Percentiles rank a stretch among this genome's conserved stretches.
These are phyloP conservation scores for Tulasnella sp. DNA, from an alignment of 768 basidiomycete genomes.

Conservation along the genomic window DNA sequence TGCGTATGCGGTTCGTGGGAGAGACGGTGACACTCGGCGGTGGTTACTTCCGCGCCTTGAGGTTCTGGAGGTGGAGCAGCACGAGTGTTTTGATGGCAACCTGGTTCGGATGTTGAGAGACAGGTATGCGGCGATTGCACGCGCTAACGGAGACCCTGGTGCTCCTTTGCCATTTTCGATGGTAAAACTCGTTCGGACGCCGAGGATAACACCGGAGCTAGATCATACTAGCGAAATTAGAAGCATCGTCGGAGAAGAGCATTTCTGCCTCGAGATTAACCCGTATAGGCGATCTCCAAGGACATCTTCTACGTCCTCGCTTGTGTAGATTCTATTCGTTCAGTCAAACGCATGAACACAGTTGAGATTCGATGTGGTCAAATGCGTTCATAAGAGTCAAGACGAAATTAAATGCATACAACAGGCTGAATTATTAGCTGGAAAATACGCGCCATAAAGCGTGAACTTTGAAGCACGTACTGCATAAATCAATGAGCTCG, in stretches of 20 bases:
- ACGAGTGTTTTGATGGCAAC: not conserved
- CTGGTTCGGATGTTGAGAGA: not conserved
- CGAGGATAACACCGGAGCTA: not conserved
- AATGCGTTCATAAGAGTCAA: too few species aligned
- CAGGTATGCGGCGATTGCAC: not conserved
- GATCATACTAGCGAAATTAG: not conserved
- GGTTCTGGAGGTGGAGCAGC: not conserved
- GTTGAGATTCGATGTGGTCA: too few species aligned
- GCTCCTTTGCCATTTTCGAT: not conserved
- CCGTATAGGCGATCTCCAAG: too few species aligned
- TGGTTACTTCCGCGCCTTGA: not conserved
- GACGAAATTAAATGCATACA: too few species aligned
- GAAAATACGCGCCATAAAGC: too few species aligned
- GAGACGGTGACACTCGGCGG: not conserved
- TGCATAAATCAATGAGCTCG: too few species aligned
- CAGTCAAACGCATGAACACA: too few species aligned
- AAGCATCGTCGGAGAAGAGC: not conserved
- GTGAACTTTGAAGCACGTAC: too few species aligned
- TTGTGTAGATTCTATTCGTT: too few species aligned
- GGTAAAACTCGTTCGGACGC: not conserved
- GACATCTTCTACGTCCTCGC: too few species aligned
- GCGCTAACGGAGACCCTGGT: not conserved
- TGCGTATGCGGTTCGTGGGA: not conserved
- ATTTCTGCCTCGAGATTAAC: not conserved
- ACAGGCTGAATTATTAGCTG: too few species aligned